Base-by-base conservation (phyloP, 495 filamentous ascomycete species). In the Schizothecium vesticola region DNA sequence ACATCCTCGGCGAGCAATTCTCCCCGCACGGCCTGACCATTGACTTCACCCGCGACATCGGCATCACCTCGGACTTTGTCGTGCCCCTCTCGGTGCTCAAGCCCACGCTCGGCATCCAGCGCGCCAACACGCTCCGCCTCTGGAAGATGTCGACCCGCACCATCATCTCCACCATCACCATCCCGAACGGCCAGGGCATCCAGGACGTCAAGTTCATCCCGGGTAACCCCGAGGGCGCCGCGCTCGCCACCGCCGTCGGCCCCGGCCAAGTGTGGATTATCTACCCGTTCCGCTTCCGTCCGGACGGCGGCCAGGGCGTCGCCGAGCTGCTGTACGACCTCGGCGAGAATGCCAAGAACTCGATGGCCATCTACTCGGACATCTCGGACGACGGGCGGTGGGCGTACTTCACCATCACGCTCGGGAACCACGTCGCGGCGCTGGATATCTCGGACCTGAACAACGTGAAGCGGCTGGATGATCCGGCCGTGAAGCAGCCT, bases 181-280 rank as follows among this genome's bases (percentile, higher is more conserved):
- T 89, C 69, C 86, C 87, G 24, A 73, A 85, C 64, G 85, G 86
- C 16, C 81, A 81, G 55, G 86, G 86, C 59, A 88, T 88, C 66
- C 86, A 89, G 77, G 86, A 89, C 70, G 85, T 88, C 74, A 88
- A 88, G 73, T 87, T 87, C 76, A 89, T 88, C 70, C 87, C 86
- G 3, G 84, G 85, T 10, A 87, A 89, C 77, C 67, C 77, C 3
- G 86, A 89, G 66, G 76, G 77, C 23, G 86, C 86, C 25, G 86
- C 86, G 28, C 78, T 89, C 23, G 87, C 86, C 13, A 88, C 86
- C 10, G 86, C 87, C 8, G 87, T 88, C 24, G 83, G 85, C 56
- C 82, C 86, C 7, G 87, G 86, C 51, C 84, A 88, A 31, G 84
- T 88, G 59, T 88, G 86, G 86, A 86, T 88, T 72, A 86, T 89